A percentile compares a stretch with the other conserved stretches of the same genome.
Conservation (phyloP, 192 early-diverging fungal genomes). For the Mortierella hygrophila region DNA sequence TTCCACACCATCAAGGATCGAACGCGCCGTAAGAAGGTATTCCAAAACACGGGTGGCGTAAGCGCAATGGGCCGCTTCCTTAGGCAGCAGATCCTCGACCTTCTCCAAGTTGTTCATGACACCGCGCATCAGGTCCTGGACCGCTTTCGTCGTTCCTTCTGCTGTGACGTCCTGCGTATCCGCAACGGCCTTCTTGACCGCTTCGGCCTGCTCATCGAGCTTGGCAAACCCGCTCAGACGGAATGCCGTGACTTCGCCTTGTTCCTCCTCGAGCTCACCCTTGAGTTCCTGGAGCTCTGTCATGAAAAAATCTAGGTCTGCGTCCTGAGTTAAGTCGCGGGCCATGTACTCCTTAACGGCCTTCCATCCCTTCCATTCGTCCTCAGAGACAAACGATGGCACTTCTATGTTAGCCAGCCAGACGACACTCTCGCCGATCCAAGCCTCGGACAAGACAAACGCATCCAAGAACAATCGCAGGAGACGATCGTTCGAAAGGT, state of each 20-base stretch:
- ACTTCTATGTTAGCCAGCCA: constrained; percentile 47
- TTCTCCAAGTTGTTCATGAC: constrained; percentile 50
- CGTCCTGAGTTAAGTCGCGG: constrained; percentile 25
- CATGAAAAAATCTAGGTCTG: constrained; percentile 28
- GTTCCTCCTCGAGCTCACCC: constrained; percentile 36
- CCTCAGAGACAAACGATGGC: constrained; percentile 33
- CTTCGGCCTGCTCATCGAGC: constrained; percentile 47
- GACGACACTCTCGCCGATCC: constrained; percentile 53
- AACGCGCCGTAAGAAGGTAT: constrained; percentile 23
- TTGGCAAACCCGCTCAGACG: constrained; percentile 47
- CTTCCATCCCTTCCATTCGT: constrained; percentile 32
- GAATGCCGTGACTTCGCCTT: constrained; percentile 39
- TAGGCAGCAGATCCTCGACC: constrained; percentile 46
- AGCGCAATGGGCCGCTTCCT: constrained; percentile 36
- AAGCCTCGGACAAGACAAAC: constrained; percentile 41
- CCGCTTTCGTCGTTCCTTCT: constrained; percentile 22
- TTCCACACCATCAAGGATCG: constrained; percentile 23
- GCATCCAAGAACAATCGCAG: constrained; percentile 39
- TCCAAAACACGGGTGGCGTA: constrained; percentile 34
- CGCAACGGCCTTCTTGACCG: constrained; percentile 17
- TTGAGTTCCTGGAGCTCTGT: constrained; percentile 37
- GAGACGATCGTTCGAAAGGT: constrained; percentile 46
- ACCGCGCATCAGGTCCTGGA: constrained; percentile 41
- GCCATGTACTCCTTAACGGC: constrained; percentile 39
- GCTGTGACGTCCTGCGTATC: constrained; percentile 35